Evolutionary conservation across 164 flowering plant species (phyloP).

Genomic region (Liquidambar formosana): DNA sequence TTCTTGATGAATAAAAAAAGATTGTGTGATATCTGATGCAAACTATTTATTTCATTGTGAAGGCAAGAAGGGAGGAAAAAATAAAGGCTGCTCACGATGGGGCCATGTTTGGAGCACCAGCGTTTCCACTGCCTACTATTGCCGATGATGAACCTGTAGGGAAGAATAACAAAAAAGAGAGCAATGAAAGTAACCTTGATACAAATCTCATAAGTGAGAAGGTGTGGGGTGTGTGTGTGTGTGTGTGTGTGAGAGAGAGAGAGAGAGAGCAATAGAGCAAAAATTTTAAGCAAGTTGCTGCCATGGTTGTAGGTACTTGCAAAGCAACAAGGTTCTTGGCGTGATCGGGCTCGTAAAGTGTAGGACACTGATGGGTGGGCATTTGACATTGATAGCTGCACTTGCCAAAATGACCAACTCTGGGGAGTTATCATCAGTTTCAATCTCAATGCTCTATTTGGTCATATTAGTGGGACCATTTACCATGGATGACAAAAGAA

Average conservation of each 20-base stretch:
- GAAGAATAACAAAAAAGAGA: constrained; percentile 26
- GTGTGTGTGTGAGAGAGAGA: not conserved
- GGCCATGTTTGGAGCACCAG: constrained; percentile 82
- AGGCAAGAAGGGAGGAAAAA: constrained; percentile 77
- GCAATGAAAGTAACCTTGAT: constrained; percentile 21
- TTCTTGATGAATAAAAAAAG: not conserved
- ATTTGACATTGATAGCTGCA: not conserved
- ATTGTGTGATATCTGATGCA: not conserved
- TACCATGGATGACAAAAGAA: too few relatives aligned
- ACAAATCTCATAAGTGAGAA: constrained; percentile 64
- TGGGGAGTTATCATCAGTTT: not conserved
- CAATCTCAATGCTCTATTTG: not conserved
- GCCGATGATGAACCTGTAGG: constrained; percentile 32
- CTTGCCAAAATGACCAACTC: not conserved
- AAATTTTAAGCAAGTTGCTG: not conserved
- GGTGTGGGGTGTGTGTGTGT: constrained; percentile 64
- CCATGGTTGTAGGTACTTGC: constrained; percentile 55
- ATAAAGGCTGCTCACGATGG: constrained; percentile 79
- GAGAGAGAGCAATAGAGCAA: not conserved
- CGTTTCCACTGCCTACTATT: constrained; percentile 22
- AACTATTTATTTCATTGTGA: constrained; percentile 11
- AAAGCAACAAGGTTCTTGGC: constrained; percentile 93
- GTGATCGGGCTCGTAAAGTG: constrained; percentile 68
- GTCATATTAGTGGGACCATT: too few relatives aligned
- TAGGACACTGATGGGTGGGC: constrained; percentile 17